Evolutionary conservation across 2,329 filamentous ascomycete genomes (phyloP), one percentile per base, ranked within the genome.

Genomic region (Alternaria brassicicola): DNA sequence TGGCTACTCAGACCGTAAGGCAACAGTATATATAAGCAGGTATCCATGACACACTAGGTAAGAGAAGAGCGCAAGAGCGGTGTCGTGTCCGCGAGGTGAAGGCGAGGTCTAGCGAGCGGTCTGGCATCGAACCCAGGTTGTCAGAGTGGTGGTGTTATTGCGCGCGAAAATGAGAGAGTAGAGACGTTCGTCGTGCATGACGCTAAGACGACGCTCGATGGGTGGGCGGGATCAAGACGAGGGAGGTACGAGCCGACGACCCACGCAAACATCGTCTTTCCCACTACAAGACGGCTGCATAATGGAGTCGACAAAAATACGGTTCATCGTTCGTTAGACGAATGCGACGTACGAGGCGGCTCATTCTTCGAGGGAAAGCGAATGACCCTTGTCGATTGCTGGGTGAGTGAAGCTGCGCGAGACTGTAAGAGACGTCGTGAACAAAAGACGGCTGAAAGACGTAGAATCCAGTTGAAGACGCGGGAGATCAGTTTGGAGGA

Each of bases 1-100:
- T 55, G 36, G 2, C 33, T 23, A 25, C 59, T 67, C 0, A 62
- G 53, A 2, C 62, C 57, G 7, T 59, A 64, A 10, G 63, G 59
- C n/a, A 66, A 21, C 47, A 52, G 38, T 41, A 59, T 49, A 17
- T 52, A 47, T 36, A 25, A 55, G 41, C 19, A 38, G 30, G 33
- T 30, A 23, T 45, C 45, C 53, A 59, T 63, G 45, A 21, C 31
- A 9, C n/a, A 8, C 23, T 15, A 38, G 21, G 19, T 21, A 38
- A 55, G 4, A 39, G 9, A 80, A 82, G 9, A 6, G 7, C 3
- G n/a, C 17, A 25, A 2, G 23, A 28, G 19, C 4, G 15, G 23
- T 19, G 26, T 12, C n/a, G 30, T 21, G 23, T 21, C 3, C 2
- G 12, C 5, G 21, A 25, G n/a, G 36, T 25, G 17, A 38, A 38